A percentile compares a stretch with the other conserved stretches of the same genome.
phyloP scores from a whole-genome alignment of 768 basidiomycete species.

The Lepiota brunneoincarnata region DNA sequence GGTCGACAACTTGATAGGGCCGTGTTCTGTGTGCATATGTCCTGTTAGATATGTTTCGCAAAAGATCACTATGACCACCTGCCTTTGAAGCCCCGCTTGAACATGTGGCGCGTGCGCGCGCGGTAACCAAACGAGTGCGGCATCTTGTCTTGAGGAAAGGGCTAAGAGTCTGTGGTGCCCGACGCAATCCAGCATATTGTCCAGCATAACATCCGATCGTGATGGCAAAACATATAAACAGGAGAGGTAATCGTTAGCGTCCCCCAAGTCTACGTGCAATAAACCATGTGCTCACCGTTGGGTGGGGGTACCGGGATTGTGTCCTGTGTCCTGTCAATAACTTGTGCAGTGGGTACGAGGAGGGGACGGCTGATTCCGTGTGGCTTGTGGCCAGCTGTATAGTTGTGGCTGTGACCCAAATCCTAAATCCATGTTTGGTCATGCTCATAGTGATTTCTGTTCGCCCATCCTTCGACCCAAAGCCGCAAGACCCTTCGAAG shows the following conservation, averaged over 20 bases:
- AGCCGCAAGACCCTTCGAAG: constrained; percentile 37
- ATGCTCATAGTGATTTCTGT: constrained; percentile 14
- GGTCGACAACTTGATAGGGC: constrained; percentile 86
- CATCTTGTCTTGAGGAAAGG: constrained; percentile 57
- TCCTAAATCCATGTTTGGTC: constrained; percentile 33
- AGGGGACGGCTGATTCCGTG: constrained; percentile 53
- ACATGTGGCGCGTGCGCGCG: constrained; percentile 99
- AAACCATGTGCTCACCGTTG: constrained; percentile 1
- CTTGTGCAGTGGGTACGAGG: constrained; percentile 16
- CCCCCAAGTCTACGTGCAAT: not conserved
- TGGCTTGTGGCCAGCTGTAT: constrained; percentile 62
- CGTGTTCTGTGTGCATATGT: constrained; percentile 63
- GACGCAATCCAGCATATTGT: no score
- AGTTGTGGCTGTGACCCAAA: constrained; percentile 48
- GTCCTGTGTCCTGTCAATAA: constrained; percentile 44
- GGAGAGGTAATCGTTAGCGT: not conserved
- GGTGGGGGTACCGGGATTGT: constrained; percentile 40
- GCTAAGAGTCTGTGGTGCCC: constrained; percentile 1
- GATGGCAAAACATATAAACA: not conserved
- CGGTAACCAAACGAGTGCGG: constrained; percentile 99
- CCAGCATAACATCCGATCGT: not conserved
- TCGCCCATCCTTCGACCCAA: constrained; percentile 9
- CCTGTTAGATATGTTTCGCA: constrained; percentile 12
- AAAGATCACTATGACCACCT: constrained; percentile 24
- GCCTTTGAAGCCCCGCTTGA: constrained; percentile 99